These are phyloP conservation scores for Globisporangium apiculatum DNA, from an alignment of 352 stramenopile species.

Conservation along the genomic window DNA sequence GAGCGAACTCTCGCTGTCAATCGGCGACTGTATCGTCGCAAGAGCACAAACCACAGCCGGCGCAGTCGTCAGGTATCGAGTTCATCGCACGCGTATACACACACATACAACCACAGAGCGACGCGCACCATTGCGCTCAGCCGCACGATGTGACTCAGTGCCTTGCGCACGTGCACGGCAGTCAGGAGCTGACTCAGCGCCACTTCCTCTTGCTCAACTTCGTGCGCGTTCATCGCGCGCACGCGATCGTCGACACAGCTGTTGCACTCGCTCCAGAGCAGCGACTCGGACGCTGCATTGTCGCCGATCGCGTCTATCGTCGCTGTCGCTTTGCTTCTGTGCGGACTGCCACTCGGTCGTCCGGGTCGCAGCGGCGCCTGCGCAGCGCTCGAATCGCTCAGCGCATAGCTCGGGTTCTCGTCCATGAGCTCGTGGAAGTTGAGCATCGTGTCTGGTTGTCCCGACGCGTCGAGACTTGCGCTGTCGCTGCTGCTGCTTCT, in stretches of 20 bases:
- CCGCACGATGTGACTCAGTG: constrained; percentile 61
- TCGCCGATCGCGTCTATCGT: constrained; percentile 16
- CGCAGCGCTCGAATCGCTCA: constrained; percentile 50
- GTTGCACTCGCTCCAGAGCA: constrained; percentile 68
- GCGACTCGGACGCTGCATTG: constrained; percentile 26
- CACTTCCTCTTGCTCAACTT: constrained; percentile 63
- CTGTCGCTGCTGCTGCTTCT: too few species aligned
- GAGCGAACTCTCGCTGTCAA: constrained; percentile 33
- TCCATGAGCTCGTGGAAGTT: constrained; percentile 68
- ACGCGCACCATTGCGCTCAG: constrained; percentile 37
- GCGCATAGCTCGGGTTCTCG: constrained; percentile 73
- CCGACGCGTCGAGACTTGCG: constrained; percentile 1
- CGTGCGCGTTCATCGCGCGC: constrained; percentile 44
- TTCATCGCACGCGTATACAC: not conserved
- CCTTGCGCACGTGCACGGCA: constrained; percentile 53
- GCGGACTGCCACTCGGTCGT: constrained; percentile 31
- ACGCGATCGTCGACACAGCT: constrained; percentile 52
- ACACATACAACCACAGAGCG: not conserved
- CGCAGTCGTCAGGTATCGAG: not conserved
- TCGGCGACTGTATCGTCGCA: constrained; percentile 10
- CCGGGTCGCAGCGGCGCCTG: constrained; percentile 13
- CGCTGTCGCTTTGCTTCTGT: constrained; percentile 26
- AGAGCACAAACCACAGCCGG: too few species aligned
- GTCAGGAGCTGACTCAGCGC: constrained; percentile 51
- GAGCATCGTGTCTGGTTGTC: constrained; percentile 13